phyloP scores from a whole-genome alignment of 805 yeast species.

The Wilhelminamyces savonicus region DNA sequence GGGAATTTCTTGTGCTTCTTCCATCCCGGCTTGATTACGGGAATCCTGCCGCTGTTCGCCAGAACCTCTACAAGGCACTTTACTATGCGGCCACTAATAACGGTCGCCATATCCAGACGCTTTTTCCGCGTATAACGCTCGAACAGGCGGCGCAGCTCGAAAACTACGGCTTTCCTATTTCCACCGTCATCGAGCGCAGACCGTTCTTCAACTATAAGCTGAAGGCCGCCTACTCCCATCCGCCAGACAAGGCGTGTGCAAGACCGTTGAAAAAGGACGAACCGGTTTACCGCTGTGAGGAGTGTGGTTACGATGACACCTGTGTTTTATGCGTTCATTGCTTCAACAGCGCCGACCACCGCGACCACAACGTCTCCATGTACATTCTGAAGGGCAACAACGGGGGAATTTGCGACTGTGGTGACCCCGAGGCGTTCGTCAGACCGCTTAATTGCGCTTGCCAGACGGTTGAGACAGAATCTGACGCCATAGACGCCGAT shows the following conservation, averaged over 20 bases:
- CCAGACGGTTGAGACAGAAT: constrained; percentile 6
- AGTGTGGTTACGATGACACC: constrained; percentile 73
- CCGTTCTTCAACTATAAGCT: constrained; percentile 5
- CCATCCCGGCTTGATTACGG: constrained; percentile 13
- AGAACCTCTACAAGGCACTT: constrained; percentile 19
- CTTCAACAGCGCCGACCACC: constrained; percentile 64
- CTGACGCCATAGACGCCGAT: constrained; percentile 3
- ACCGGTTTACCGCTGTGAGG: constrained; percentile 65
- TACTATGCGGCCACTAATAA: constrained; percentile 18
- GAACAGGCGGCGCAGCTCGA: constrained; percentile 1
- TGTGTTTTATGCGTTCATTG: constrained; percentile 74
- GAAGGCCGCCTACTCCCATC: constrained; percentile 26
- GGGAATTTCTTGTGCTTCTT: constrained; percentile 17
- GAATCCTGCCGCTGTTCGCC: constrained; percentile 7
- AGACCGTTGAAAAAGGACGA: constrained; percentile 54
- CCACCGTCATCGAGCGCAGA: background rate
- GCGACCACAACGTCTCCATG: constrained; percentile 55
- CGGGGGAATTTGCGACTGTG: constrained; percentile 69
- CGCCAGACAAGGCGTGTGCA: constrained; percentile 65
- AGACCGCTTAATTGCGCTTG: constrained; percentile 46
- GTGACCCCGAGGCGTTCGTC: constrained; percentile 63
- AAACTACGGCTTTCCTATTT: constrained; percentile 2
- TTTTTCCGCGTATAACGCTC: constrained; percentile 7
- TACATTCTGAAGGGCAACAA: constrained; percentile 41
- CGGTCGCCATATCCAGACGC: constrained; percentile 7